Percentiles rank a stretch among this genome's conserved stretches.
phyloP scores from a whole-genome alignment of 139 green algal species.

The Chlamydomonas applanata region DNA sequence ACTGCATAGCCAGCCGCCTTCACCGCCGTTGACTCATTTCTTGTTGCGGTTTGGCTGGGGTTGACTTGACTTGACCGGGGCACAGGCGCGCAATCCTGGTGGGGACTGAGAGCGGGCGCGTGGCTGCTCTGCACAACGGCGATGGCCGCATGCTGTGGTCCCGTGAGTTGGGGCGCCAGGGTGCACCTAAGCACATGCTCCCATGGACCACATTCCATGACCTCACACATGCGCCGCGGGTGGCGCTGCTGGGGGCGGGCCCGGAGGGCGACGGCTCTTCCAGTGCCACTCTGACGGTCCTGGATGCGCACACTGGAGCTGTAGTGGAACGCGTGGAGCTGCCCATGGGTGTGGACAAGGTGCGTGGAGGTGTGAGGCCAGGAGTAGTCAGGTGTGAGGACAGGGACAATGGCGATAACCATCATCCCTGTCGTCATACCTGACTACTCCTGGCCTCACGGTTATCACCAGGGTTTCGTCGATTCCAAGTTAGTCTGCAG shows the following conservation, averaged over 20 bases:
- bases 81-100: constrained; percentile 3
- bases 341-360: constrained; percentile 32
- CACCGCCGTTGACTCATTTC: no score
- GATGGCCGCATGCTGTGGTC: constrained; percentile 85
- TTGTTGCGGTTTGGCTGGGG: no score
- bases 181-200: constrained; percentile 25
- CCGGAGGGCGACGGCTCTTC: neutral
- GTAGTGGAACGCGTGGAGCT: constrained; percentile 12
- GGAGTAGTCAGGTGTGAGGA: no score
- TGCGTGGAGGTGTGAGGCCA: constrained; percentile 19
- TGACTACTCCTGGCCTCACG: no score
- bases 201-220: constrained; percentile 68
- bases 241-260: constrained; percentile 39
- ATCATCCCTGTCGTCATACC: no score
- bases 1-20: no score
- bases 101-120: constrained; percentile 46
- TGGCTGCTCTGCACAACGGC: constrained; percentile 85
- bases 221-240: constrained; percentile 47
- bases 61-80: no score
- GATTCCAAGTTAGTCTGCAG: no score
- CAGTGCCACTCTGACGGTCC: constrained; percentile 12
- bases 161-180: neutral
- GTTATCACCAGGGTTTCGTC: no score
- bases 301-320: constrained; percentile 60
- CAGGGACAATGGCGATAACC: no score